Evolutionary conservation across 2,329 filamentous ascomycete genomes (phyloP), one percentile per base, ranked within the genome.

Genomic region (Claviceps paspali): DNA sequence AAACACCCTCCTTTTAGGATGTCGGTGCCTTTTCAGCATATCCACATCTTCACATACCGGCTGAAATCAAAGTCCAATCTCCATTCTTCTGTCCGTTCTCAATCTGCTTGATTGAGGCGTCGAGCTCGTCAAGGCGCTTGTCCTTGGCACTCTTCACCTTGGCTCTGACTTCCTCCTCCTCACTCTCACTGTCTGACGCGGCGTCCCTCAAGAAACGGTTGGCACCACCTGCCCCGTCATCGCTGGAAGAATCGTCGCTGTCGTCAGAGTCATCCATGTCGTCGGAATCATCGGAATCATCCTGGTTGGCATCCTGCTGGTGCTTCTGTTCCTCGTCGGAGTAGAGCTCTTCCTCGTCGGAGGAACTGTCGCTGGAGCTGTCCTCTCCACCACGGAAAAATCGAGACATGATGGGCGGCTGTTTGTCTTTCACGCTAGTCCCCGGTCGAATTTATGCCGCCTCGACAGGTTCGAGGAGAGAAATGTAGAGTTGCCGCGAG

Each of bases 71-170:
- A 48, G 81, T 82, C 91, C 91, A 98, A 64, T 98, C 91, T 55
- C 83, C 86, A 55, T 96, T 98, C 71, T 93, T 96, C 62, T 91
- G 73, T 44, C 84, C 87, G 65, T 98, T 98, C 58, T 96, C 87
- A 54, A 98, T 96, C 54, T 82, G 65, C 60, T 82, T 81, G 53
- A 96, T 82, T 30, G 79, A 93, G 42, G 76, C 73, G 60, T 98
- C 88, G 43, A 98, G 71, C 62, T 96, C 92, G 55, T 95, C 88
- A 48, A 85, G 71, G 44, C 91, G 77, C 74, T 98, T 98, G 68
- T 96, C 86, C 65, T 96, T 96, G 53, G 88, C 87, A 62, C 86
- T 95, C 73, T 93, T 95, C 54, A 96, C 82, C 51, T 91, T 76
- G 52, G 80, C 84, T 46, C 79, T 76, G 47, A 76, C 75, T 47